Evolutionary conservation across 176 grass and related monocot genomes (phyloP), one percentile per base, ranked within the genome.

Genomic region (Phoenix dactylifera): DNA sequence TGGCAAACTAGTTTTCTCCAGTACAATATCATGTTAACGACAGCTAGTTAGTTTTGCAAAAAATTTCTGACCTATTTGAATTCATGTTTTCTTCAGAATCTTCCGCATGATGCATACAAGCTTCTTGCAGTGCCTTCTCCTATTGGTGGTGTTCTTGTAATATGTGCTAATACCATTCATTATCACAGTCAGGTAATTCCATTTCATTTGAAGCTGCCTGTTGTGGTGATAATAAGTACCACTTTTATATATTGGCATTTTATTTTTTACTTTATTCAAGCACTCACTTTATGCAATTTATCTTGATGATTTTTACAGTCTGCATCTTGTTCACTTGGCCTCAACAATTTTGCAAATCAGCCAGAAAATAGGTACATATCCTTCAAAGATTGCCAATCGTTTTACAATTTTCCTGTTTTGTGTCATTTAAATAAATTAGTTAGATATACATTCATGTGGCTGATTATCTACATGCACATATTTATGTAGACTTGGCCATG

Each of bases 51-150:
- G 35, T 44, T 10, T 12, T 12, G 9, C 2, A 44, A 44, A 44
- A 44, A 44, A 14, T 7, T 12, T 44, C 35, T 44, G 9, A 44
- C 35, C 35, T 44, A 4, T 39, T 9, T 68, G 54, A 68, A 6
- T 64, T 14, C 49, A 57, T 49, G 26, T 62, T 81, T 68, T 68
- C 57, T 75, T 28, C 80, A 97, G 92, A 87, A 85, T 72, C 44
- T 90, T 62, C 92, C 92, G 0, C 81, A 97, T 53, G 87, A 97
- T 77, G 92, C 92, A 52, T 88, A 90, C 66, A 89, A 97, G 69
- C 65, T 97, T 73, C 87, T 97, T 55, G 81, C 87, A 18, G 92
- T 90, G 17, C 92, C 92, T 70, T 72, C 92, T 35, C 92, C 92
- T 79, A 89, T 97, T 57, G 80, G 92, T 4, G 92, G 87, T 63